A percentile compares a stretch with the other conserved stretches of the same genome.
phyloP scores from a whole-genome alignment of 73 alveolate species.

The Symbiodinium natans region DNA sequence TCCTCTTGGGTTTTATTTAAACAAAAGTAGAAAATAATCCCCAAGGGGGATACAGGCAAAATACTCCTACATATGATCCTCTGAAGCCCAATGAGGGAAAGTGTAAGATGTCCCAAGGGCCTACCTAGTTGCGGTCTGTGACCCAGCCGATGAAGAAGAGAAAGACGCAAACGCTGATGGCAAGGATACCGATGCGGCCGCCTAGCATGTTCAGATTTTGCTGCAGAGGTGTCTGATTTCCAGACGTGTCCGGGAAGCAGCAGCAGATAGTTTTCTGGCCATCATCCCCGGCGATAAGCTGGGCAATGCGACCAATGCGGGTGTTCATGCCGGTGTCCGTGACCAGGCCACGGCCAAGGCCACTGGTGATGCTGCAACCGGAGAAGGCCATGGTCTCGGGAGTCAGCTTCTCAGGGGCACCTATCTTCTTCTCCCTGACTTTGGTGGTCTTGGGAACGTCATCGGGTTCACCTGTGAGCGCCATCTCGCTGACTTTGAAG shows the following conservation, averaged over 20 bases:
- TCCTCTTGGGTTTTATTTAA: too few relatives aligned
- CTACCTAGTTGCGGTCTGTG: too few relatives aligned
- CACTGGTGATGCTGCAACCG: slow-evolving; percentile 50
- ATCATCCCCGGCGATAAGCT: not conserved
- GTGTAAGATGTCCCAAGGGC: too few relatives aligned
- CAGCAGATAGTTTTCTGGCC: slow-evolving; percentile 43
- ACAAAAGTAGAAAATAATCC: too few relatives aligned
- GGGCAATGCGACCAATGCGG: too few relatives aligned
- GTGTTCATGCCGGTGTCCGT: slow-evolving; percentile 25
- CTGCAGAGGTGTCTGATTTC: slow-evolving; percentile 64
- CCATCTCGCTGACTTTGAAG: too few relatives aligned
- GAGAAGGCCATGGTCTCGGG: slow-evolving; percentile 78
- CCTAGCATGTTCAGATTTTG: slow-evolving; percentile 60
- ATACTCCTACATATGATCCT: too few relatives aligned
- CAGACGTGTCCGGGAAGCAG: slow-evolving; percentile 66
- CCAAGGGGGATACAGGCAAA: too few relatives aligned
- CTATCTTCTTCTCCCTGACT: slow-evolving; percentile 41
- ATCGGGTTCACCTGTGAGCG: slow-evolving; percentile 28
- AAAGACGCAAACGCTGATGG: slow-evolving; percentile 46
- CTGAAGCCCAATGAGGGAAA: too few relatives aligned
- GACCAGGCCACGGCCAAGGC: slow-evolving; percentile 19
- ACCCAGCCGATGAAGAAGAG: not conserved
- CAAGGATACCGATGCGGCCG: slow-evolving; percentile 44
- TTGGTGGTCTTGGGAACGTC: slow-evolving; percentile 61
- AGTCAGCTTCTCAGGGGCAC: slow-evolving; percentile 45